Percentiles rank a stretch among this genome's conserved stretches.
Evolutionary conservation across 768 basidiomycete genomes (phyloP).

Genomic region (Pleurotus platypus): DNA sequence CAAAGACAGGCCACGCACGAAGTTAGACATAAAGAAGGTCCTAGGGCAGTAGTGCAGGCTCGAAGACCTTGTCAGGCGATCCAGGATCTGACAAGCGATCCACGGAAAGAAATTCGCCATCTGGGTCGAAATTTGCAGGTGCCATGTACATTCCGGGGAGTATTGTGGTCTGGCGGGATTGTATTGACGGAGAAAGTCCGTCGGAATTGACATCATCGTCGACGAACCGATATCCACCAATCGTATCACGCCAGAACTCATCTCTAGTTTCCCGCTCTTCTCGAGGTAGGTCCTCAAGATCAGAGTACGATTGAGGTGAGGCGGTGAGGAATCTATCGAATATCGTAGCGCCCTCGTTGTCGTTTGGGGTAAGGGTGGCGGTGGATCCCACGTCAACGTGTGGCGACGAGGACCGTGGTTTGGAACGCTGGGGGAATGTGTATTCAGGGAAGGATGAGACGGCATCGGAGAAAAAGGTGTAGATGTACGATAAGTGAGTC

Average conservation of each 20-base stretch:
- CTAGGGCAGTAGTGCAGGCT: slow-evolving; percentile 35
- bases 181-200: slow-evolving; percentile 5
- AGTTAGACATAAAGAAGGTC: too few relatives aligned
- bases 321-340: slow-evolving; percentile 35
- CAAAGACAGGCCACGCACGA: too few relatives aligned
- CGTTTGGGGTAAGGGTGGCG: background rate
- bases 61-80: slow-evolving; percentile 40
- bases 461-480: slow-evolving; percentile 45
- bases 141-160: slow-evolving; percentile 4
- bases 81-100: slow-evolving; percentile 27
- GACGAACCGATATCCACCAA: slow-evolving; percentile 5
- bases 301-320: slow-evolving; percentile 33
- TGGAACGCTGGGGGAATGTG: slow-evolving; percentile 22
- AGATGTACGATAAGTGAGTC: slow-evolving; percentile 20
- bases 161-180: background rate
- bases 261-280: slow-evolving; percentile 15
- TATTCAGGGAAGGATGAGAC: slow-evolving; percentile 34
- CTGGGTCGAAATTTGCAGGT: slow-evolving; percentile 34
- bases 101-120: slow-evolving; percentile 30
- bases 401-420: slow-evolving; percentile 17
- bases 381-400: background rate
- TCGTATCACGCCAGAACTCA: slow-evolving; percentile 12
- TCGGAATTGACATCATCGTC: slow-evolving; percentile 6
- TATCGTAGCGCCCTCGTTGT: slow-evolving; percentile 16
- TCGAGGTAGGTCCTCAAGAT: slow-evolving; percentile 21